Evolutionary conservation across 75 land plant species (phyloP).

Genomic region (Ceratopteris richardii): DNA sequence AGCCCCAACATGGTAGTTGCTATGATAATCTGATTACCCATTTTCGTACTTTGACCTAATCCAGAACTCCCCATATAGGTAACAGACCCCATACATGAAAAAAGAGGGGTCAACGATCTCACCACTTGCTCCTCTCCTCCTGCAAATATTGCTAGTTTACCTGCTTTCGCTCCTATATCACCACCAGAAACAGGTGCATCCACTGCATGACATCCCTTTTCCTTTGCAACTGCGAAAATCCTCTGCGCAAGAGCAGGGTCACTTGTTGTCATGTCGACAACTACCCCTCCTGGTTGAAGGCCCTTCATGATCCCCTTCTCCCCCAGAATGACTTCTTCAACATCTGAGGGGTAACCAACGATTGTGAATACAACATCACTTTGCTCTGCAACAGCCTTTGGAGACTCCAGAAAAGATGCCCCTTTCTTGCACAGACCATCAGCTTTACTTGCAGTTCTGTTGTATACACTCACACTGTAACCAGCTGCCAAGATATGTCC

Average conservation of each 20-base stretch:
- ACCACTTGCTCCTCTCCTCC: slow-evolving; percentile 54
- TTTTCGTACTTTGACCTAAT: slow-evolving; percentile 69
- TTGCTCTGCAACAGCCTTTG: slow-evolving; percentile 30
- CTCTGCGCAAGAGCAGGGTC: slow-evolving; percentile 58
- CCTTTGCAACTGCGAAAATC: slow-evolving; percentile 30
- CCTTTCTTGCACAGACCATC: slow-evolving; percentile 39
- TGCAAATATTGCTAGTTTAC: slow-evolving; percentile 61
- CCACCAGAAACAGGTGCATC: slow-evolving; percentile 96
- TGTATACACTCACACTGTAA: slow-evolving; percentile 57
- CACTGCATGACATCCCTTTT: slow-evolving; percentile 42
- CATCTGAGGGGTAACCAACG: slow-evolving; percentile 80
- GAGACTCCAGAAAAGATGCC: slow-evolving; percentile 51
- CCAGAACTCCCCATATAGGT: slow-evolving; percentile 68
- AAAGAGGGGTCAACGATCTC: slow-evolving; percentile 46
- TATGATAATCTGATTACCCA: slow-evolving; percentile 70
- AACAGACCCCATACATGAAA: slow-evolving; percentile 43
- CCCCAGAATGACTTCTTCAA: slow-evolving; percentile 48
- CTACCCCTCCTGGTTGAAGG: slow-evolving; percentile 40
- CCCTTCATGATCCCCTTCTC: slow-evolving; percentile 38
- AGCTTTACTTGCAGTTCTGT: slow-evolving; percentile 71
- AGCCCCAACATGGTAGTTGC: slow-evolving; percentile 57
- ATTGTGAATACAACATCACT: slow-evolving; percentile 79
- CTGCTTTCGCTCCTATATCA: slow-evolving; percentile 67
- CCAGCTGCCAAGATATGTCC: slow-evolving; percentile 65
- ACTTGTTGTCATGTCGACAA: slow-evolving; percentile 78